Percentiles rank a stretch among this genome's conserved stretches.
These are phyloP conservation scores for Cladophialophora psammophila DNA, from an alignment of 2,329 filamentous ascomycete genomes.

Conservation along the genomic window DNA sequence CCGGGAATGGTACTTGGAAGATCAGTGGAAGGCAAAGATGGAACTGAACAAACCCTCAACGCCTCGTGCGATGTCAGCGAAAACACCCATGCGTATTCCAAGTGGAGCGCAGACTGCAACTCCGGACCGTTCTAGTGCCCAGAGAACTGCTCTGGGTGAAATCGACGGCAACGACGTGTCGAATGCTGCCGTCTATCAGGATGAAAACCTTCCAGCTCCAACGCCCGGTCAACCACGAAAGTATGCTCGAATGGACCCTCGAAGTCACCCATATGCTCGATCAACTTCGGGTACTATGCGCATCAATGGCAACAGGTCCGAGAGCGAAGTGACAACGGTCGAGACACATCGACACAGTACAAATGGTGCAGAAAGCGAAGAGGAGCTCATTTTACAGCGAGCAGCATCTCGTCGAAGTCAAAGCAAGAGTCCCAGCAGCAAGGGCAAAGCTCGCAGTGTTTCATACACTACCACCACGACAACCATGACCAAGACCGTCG, in stretches of 20 bases:
- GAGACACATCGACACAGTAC: conserved; percentile 64
- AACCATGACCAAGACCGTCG: conserved; percentile 39
- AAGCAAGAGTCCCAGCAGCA: conserved; percentile 37
- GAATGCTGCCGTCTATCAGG: conserved; percentile 66
- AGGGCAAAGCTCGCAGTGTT: conserved; percentile 42
- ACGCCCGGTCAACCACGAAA: conserved; percentile 96
- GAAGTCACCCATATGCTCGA: conserved; percentile 75
- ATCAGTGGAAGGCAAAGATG: conserved; percentile 80
- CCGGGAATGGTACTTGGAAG: conserved; percentile 95
- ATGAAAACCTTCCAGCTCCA: conserved; percentile 91
- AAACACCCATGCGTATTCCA: conserved; percentile 64
- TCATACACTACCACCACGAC: conserved; percentile 42
- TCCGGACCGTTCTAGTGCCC: conserved; percentile 63
- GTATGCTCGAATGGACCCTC: conserved; percentile 75
- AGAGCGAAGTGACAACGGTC: conserved; percentile 67
- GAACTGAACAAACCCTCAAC: conserved; percentile 69
- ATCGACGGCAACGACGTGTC: conserved; percentile 78
- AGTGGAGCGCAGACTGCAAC: conserved; percentile 78
- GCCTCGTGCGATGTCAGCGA: conserved; percentile 59
- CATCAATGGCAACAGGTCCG: conserved; percentile 40
- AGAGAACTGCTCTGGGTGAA: conserved; percentile 88
- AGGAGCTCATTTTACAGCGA: conserved; percentile 81
- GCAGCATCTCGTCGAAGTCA: conserved; percentile 63
- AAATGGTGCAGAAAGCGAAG: conserved; percentile 72
- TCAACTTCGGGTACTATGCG: conserved; percentile 57